Evolutionary conservation across 129 eudicot genomes (phyloP).

Genomic region (Flaveria sonorensis): DNA sequence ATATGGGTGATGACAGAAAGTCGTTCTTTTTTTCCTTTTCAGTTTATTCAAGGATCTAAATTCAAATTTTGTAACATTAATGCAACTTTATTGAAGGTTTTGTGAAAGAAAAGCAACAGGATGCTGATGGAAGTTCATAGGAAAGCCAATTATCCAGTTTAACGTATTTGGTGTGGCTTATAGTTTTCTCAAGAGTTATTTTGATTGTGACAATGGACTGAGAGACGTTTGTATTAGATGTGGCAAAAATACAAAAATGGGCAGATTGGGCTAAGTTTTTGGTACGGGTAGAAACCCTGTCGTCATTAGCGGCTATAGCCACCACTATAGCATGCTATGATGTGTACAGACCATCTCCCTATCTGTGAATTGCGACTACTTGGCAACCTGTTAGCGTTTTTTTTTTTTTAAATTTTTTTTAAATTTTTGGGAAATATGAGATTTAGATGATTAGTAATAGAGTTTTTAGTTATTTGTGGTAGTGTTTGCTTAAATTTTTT

Average conservation of each 20-base stretch:
- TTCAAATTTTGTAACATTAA: constrained; percentile 2
- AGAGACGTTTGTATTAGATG: neutral
- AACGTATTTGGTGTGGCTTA: neutral
- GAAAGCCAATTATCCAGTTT: neutral
- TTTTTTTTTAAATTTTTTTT: too few species aligned
- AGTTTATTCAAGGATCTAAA: neutral
- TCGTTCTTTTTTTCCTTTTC: neutral
- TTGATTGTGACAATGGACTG: neutral
- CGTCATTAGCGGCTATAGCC: too few species aligned
- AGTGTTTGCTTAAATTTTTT: too few species aligned
- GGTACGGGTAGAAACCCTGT: neutral
- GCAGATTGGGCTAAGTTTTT: neutral
- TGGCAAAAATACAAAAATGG: neutral
- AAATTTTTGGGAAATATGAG: too few species aligned
- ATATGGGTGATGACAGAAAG: constrained; percentile 10
- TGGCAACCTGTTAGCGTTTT: too few species aligned
- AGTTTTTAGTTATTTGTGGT: too few species aligned
- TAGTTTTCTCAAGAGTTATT: neutral
- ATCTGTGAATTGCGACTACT: too few species aligned
- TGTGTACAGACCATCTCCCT: too few species aligned
- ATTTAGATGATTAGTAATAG: too few species aligned
- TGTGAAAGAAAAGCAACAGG: neutral
- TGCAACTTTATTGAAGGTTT: constrained; percentile 6
- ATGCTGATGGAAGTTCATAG: neutral
- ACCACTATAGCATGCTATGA: too few species aligned